Percentiles rank a stretch among this genome's conserved stretches.
phyloP scores from a whole-genome alignment of 148 eudicot genomes.

The Cornus suecica region DNA sequence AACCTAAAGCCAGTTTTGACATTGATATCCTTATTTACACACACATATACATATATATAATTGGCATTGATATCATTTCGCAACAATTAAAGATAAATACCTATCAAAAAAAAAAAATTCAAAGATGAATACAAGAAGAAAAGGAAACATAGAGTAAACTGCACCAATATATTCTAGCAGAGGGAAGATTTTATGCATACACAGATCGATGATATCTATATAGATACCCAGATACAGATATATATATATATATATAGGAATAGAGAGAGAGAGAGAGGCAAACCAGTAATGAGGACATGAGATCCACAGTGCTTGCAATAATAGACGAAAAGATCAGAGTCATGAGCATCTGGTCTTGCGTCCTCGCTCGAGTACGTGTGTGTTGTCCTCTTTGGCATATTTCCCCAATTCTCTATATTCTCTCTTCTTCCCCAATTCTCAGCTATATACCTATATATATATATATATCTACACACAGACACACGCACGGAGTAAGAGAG shows the following conservation, averaged over 20 bases:
- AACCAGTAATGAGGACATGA: conserved; percentile 97
- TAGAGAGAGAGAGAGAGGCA: background rate
- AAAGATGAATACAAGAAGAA: no score
- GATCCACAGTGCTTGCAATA: conserved; percentile 95
- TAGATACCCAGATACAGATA: background rate
- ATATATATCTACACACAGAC: background rate
- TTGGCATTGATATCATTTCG: background rate
- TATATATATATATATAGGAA: background rate
- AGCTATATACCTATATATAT: no score
- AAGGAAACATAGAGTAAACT: background rate
- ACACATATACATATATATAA: no score
- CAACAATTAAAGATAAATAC: background rate
- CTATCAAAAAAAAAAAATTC: no score
- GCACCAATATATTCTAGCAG: background rate
- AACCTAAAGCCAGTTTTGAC: background rate
- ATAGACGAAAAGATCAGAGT: conserved; percentile 92
- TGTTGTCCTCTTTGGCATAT: conserved; percentile 97
- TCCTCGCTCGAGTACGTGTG: conserved; percentile 99
- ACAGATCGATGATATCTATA: no score
- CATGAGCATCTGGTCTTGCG: conserved; percentile 74
- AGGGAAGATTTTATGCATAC: background rate
- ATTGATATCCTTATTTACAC: background rate
- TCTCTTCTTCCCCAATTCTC: conserved; percentile 4
- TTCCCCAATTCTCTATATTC: conserved; percentile 1
- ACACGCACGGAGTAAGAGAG: no score